Percentiles rank a stretch among this genome's conserved stretches.
Conservation (phyloP, 164 flowering plant genomes). For the Cinnamomum micranthum region DNA sequence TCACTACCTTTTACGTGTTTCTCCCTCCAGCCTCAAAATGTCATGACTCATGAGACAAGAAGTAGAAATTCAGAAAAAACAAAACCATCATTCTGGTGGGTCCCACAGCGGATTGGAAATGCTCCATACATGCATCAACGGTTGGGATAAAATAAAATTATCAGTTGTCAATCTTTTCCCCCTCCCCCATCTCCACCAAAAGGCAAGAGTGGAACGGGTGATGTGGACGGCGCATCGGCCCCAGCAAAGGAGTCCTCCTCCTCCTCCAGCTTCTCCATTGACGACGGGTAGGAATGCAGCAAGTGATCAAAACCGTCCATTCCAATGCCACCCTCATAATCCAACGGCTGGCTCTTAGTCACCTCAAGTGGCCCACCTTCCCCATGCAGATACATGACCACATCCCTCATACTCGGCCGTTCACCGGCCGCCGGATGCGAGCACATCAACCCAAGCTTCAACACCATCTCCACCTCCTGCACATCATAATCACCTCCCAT, state of each 20-base stretch:
- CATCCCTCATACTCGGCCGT: constrained; percentile 51
- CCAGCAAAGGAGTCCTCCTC: background rate
- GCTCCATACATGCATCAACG: too few species aligned
- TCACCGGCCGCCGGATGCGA: constrained; percentile 23
- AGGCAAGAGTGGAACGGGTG: background rate
- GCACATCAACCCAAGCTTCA: constrained; percentile 51
- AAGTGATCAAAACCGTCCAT: constrained; percentile 25
- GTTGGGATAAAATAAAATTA: too few species aligned
- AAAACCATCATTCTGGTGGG: too few species aligned
- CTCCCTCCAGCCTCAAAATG: too few species aligned
- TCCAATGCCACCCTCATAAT: background rate
- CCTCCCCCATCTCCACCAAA: background rate
- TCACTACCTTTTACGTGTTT: too few species aligned
- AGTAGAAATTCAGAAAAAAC: too few species aligned
- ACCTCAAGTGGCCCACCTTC: constrained; percentile 30
- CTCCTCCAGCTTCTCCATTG: constrained; percentile 5
- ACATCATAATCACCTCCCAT: constrained; percentile 27
- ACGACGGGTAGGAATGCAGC: constrained; percentile 27
- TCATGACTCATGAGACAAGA: too few species aligned
- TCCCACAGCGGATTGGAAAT: too few species aligned
- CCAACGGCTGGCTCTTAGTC: constrained; percentile 8
- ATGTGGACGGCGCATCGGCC: background rate
- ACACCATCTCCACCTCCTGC: constrained; percentile 31
- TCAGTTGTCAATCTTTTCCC: background rate
- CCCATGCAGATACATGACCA: constrained; percentile 46